phyloP scores from a whole-genome alignment of 2,329 filamentous ascomycete genomes.

The Paecilomyces variotii region DNA sequence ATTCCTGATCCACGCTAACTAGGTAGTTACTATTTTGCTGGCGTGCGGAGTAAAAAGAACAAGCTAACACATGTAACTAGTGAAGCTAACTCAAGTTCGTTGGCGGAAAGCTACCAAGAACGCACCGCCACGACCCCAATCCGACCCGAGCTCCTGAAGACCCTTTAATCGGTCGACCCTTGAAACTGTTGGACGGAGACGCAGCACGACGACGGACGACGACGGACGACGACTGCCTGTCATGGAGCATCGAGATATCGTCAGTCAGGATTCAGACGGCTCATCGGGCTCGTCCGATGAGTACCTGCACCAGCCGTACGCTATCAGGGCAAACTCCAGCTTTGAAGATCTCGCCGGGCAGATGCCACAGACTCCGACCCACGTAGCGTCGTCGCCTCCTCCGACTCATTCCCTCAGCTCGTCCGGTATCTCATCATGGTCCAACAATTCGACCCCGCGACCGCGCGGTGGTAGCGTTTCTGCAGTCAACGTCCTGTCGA shows the following conservation, averaged over 20 bases:
- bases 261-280: constrained; percentile 32
- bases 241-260: constrained; percentile 38
- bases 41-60: neutral
- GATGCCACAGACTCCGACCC: constrained; percentile 21
- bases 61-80: neutral
- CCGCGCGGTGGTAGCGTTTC: constrained; percentile 37
- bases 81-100: neutral
- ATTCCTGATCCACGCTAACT: no score
- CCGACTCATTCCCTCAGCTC: constrained; percentile 13
- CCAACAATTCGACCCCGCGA: constrained; percentile 26
- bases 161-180: neutral
- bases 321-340: constrained; percentile 22
- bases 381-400: constrained; percentile 26
- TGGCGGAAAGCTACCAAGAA: constrained; percentile 8
- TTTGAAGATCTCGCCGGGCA: constrained; percentile 24
- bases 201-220: constrained; percentile 8
- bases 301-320: constrained; percentile 26
- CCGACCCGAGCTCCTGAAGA: constrained; percentile 4
- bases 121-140: constrained; percentile 24
- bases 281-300: constrained; percentile 35
- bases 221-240: constrained; percentile 13
- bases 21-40: neutral
- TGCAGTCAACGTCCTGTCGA: constrained; percentile 28
- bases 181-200: neutral
- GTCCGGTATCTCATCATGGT: constrained; percentile 26